Percentiles rank a stretch among this genome's conserved stretches.
Conservation (phyloP, 2,329 filamentous ascomycete species). For the Clonostachys rhizophaga region DNA sequence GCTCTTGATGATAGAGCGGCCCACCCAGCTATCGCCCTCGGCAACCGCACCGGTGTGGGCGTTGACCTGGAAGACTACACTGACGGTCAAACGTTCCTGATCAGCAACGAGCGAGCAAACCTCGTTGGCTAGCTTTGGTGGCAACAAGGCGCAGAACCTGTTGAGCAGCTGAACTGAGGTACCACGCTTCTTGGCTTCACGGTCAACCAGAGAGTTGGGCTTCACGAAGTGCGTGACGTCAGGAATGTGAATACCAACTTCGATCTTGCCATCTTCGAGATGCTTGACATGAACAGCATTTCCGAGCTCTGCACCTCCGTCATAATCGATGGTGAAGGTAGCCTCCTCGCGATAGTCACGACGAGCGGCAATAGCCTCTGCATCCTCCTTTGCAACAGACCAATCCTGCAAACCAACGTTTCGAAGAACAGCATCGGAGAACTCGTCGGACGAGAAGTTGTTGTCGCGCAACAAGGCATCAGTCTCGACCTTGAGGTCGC, state of each 20-base stretch:
- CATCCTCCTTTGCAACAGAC: slow-evolving; percentile 80
- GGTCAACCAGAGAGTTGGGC: slow-evolving; percentile 88
- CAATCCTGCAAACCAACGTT: slow-evolving; percentile 91
- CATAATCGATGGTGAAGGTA: slow-evolving; percentile 88
- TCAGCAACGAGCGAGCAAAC: slow-evolving; percentile 82
- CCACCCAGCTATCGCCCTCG: slow-evolving; percentile 89
- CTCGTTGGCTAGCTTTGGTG: slow-evolving; percentile 77
- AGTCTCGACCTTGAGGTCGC: slow-evolving; percentile 94
- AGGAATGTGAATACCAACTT: slow-evolving; percentile 91
- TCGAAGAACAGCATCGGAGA: slow-evolving; percentile 91
- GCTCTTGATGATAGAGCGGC: slow-evolving; percentile 91
- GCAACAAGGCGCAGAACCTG: slow-evolving; percentile 81
- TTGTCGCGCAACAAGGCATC: slow-evolving; percentile 96
- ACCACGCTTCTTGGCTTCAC: slow-evolving; percentile 96
- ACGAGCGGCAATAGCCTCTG: slow-evolving; percentile 66
- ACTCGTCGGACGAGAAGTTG: slow-evolving; percentile 97
- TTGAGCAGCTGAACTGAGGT: slow-evolving; percentile 95
- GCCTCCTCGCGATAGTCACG: slow-evolving; percentile 88
- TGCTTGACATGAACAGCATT: slow-evolving; percentile 91
- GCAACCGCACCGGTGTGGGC: slow-evolving; percentile 71
- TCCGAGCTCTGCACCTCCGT: slow-evolving; percentile 80
- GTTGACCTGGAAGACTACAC: slow-evolving; percentile 89
- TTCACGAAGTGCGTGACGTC: slow-evolving; percentile 98
- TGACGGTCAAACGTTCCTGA: slow-evolving; percentile 87
- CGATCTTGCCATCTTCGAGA: slow-evolving; percentile 77